phyloP scores from a whole-genome alignment of 2,329 filamentous ascomycete genomes.

The Diplodia corticola region DNA sequence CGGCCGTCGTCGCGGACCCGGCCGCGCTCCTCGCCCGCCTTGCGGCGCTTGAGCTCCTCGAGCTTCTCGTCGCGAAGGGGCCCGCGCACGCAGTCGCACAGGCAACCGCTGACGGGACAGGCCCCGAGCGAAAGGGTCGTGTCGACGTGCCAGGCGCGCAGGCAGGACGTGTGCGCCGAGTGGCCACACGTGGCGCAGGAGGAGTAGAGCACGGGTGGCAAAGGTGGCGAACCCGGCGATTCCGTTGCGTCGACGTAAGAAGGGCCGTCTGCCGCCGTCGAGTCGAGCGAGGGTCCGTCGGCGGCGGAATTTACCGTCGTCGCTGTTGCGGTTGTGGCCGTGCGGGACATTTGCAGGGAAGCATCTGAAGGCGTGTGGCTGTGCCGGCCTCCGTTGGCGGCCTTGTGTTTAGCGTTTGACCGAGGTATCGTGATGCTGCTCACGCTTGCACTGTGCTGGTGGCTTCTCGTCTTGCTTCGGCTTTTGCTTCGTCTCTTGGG shows the following conservation, averaged over 20 bases:
- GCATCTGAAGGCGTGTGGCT: constrained; percentile 19
- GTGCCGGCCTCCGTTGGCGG: constrained; percentile 6
- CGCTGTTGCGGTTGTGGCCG: constrained; percentile 2
- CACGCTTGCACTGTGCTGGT: constrained; percentile 13
- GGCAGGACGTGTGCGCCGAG: constrained; percentile 59
- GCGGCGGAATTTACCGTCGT: background rate
- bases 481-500: constrained; percentile 19
- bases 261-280: background rate
- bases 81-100: constrained; percentile 60
- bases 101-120: constrained; percentile 60
- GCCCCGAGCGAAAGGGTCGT: constrained; percentile 47
- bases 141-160: constrained; percentile 57
- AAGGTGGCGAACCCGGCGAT: constrained; percentile 25
- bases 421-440: constrained; percentile 21
- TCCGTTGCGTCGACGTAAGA: background rate
- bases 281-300: background rate
- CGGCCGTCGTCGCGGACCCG: constrained; percentile 45
- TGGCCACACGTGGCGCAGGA: constrained; percentile 64
- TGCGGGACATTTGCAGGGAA: constrained; percentile 6
- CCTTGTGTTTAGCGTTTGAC: background rate
- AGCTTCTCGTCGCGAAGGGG: constrained; percentile 39
- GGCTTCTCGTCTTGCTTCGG: constrained; percentile 1
- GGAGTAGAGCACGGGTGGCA: constrained; percentile 48
- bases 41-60: constrained; percentile 27
- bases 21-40: constrained; percentile 37